A percentile compares a stretch with the other conserved stretches of the same genome.
phyloP scores from a whole-genome alignment of 805 yeast species.

The Candida krabiensis region DNA sequence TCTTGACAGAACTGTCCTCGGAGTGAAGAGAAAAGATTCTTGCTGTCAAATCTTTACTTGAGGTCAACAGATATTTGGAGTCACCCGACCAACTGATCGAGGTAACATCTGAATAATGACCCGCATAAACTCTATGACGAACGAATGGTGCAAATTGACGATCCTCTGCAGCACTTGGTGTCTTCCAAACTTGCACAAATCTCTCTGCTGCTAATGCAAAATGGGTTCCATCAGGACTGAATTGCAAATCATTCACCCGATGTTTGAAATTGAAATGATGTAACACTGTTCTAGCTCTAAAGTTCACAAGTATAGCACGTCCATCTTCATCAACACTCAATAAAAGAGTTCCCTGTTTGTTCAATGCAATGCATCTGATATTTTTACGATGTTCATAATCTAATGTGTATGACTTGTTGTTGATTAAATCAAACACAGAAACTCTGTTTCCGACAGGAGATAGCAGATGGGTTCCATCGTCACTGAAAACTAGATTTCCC shows the following conservation, averaged over 20 bases:
- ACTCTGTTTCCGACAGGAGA: slow-evolving; percentile 96
- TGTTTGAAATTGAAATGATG: slow-evolving; percentile 95
- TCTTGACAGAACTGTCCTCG: slow-evolving; percentile 72
- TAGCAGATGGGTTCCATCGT: slow-evolving; percentile 79
- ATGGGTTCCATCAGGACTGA: slow-evolving; percentile 83
- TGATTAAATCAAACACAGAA: slow-evolving; percentile 79
- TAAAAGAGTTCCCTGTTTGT: slow-evolving; percentile 76
- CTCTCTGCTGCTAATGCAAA: slow-evolving; percentile 86
- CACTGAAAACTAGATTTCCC: slow-evolving; percentile 85
- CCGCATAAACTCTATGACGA: slow-evolving; percentile 85
- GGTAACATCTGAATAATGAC: slow-evolving; percentile 82
- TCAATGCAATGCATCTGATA: slow-evolving; percentile 75
- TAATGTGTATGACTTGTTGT: slow-evolving; percentile 84
- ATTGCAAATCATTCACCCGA: slow-evolving; percentile 67
- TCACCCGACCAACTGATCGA: slow-evolving; percentile 88
- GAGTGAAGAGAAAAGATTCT: slow-evolving; percentile 76
- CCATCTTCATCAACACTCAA: slow-evolving; percentile 89
- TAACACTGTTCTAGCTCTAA: slow-evolving; percentile 75
- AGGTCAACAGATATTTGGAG: slow-evolving; percentile 80
- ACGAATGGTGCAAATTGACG: slow-evolving; percentile 96
- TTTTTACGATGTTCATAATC: slow-evolving; percentile 91
- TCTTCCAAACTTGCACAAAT: slow-evolving; percentile 89
- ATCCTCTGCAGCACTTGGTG: slow-evolving; percentile 78
- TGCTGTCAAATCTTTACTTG: slow-evolving; percentile 89
- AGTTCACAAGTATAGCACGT: slow-evolving; percentile 87